Evolutionary conservation across 1,284 basidiomycete genomes (phyloP), one percentile per base, ranked within the genome.

Genomic region (Rhizoctonia solani): DNA sequence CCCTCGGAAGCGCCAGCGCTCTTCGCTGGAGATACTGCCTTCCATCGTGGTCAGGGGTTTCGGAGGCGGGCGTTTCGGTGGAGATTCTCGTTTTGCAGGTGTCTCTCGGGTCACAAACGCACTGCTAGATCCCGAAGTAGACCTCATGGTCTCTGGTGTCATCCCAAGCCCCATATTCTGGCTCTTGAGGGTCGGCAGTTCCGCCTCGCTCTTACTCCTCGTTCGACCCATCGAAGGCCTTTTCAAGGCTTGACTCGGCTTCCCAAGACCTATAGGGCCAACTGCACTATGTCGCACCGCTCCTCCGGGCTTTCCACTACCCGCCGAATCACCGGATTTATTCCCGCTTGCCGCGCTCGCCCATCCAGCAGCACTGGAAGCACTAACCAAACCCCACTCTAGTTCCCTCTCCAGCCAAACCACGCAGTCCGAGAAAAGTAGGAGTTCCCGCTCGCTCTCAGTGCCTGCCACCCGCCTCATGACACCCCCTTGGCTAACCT

Each of bases 371-470:
- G 52, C 72, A 19, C 29, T 47, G 41, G 25, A 49, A 30, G 32
- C 50, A 54, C 49, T 54, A 13, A 32, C 54, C 63, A 54, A 69
- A 46, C 68, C 69, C 67, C 68, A 59, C 39, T 71, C 69, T 19
- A 59, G 63, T 32, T 69, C 68, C n/a, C 39, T 27, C 30, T 56
- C 42, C 66, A 92, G 81, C 87, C 92, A 93, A 27, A 94, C 73
- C 19, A 95, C 76, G 71, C 86, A 87, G 75, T 95, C 92, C 6
- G 87, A 89, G 75, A 95, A 92, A 0, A 95, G 81, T 13, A 94
- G 79, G 73, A 94, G 89, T 69, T 90, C 86, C 52, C 87, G 81
- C 32, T 74, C 71, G 16, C 72, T 69, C 30, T 37, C 14, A 14
- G 8, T 11, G 50, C 59, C 25, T 30, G 32, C 9, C 44, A 29